Evolutionary conservation across 192 early-diverging fungal genomes (phyloP).

Genomic region (Cladochytrium replicatum): DNA sequence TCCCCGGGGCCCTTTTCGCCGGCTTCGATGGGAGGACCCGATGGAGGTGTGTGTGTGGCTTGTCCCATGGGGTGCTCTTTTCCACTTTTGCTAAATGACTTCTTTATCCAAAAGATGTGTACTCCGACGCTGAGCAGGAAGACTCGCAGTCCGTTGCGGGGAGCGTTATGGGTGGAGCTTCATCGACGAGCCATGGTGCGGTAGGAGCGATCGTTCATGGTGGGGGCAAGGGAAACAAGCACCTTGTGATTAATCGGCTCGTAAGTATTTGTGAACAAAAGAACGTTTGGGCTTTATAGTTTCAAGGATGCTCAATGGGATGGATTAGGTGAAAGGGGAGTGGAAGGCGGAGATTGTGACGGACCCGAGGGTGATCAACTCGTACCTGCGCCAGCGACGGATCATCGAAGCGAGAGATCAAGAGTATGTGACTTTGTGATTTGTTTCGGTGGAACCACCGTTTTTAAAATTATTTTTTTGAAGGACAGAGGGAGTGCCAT

Average conservation of each 20-base stretch:
- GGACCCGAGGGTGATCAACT: constrained; percentile 77
- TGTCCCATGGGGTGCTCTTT: no score
- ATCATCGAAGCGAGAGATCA: constrained; percentile 49
- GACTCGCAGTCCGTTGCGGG: constrained; percentile 13
- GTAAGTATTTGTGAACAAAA: constrained; percentile 13
- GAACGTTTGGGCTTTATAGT: constrained; percentile 1
- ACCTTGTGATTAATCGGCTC: constrained; percentile 50
- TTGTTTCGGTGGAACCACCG: no score
- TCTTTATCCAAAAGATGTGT: constrained; percentile 5
- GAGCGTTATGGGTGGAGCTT: constrained; percentile 20
- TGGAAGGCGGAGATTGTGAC: constrained; percentile 75
- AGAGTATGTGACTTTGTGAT: constrained; percentile 1
- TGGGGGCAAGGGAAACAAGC: constrained; percentile 51
- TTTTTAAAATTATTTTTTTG: no score
- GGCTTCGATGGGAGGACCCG: no score
- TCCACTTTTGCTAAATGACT: constrained; percentile 2
- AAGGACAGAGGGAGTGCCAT: no score
- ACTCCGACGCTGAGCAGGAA: constrained; percentile 9
- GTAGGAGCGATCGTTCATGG: constrained; percentile 39
- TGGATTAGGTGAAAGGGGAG: constrained; percentile 34
- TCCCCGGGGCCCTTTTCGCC: no score
- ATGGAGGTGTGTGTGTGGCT: no score
- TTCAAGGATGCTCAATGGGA: constrained; percentile 8
- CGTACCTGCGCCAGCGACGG: constrained; percentile 75
- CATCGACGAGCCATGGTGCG: constrained; percentile 44